Evolutionary conservation across 352 stramenopile species (phyloP), one percentile per base, ranked within the genome.

Genomic region (Globisporangium spinosum): DNA sequence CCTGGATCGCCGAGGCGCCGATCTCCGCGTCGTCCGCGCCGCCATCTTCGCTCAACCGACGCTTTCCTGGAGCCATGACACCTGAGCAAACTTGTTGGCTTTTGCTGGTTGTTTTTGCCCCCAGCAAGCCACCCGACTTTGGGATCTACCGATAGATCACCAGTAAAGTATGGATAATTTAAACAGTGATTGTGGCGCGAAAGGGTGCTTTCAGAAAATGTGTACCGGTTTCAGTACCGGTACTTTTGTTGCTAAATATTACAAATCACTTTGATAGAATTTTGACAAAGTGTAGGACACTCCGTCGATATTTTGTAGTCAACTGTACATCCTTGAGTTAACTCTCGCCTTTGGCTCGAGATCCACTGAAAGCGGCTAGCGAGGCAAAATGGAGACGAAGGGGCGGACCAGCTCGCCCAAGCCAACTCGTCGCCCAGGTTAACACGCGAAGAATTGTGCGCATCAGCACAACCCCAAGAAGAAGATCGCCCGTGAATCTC

Each of bases 1-100:
- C 23, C 47, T 72, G 78, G 61, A 88, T 68, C 45, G 74, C 77
- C 35, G 67, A 67, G 5, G 69, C 53, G 63, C 38, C 25, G 23
- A 58, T 32, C 23, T 34, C 57, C 17, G 57, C 38, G 38, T 34
- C 59, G 35, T 55, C 54, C 32, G 7, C 59, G 27, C 60, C 45
- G 27, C 64, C 67, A 27, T 66, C 66, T 20, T 72, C 71, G 32
- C 61, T 65, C 43, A 74, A 55, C 32, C 51, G 45, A 47, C 71
- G 71, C 68, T 77, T 77, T 51, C 60, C 61, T n/a, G 57, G 40
- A 49, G 57, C n/a, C 55, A 45, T 65, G 38, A 13, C 20, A 27
- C 27, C 12, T 47, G 12, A 58, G 6, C 43, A 51, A 51, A 23
- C 32, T n/a, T n/a, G 17, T 51, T n/a, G 43, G 5, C 5, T 4